Base-by-base conservation (phyloP, 768 basidiomycete genomes). In the Boletus sp. region DNA sequence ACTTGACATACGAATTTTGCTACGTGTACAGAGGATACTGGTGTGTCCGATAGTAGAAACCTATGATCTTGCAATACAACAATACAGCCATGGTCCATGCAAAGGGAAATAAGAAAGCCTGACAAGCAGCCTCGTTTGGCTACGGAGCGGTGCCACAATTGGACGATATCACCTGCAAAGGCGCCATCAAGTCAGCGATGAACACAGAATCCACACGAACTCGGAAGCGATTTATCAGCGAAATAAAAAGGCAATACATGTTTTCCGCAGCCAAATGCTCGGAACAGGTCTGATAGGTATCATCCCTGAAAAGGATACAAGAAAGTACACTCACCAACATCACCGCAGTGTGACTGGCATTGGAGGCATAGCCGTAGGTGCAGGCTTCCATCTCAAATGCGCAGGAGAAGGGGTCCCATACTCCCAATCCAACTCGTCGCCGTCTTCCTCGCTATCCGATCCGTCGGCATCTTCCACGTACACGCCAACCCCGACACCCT, bases 261-360 rank as follows among this genome's bases (percentile, higher is more conserved):
- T 67, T 77, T 72, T 84, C 85, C 81, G 75, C 84, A 82, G 64
- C 61, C 66, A 64, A 64, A 43, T 60, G 73, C 69, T 89, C 84
- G 75, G 87, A 83, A 89, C 85, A 88, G 86, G 87, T 87, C 85
- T 88, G 83, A 81, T 74, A 51, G 69, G 64, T 81, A 74, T 88
- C 88, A 87, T 89, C 87, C 72, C 51, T 35, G 63, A 64, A 55
- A 50, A 54, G 50, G 15, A 35, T 21, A 41, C 8, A 50, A 49
- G 45, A 63, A 61, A 57, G 29, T 50, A 30, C 1, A 62, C 69
- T 69, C 54, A 72, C 69, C 56, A 40, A 19, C 21, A 54, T 69
- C 65, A 57, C 48, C 61, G 59, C 29, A 65, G 38, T 9, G 51
- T 58, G n/a, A 65, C 23, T 0, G 55, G 57, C 53, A 79, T 67